Evolutionary conservation across 805 yeast species (phyloP).

Genomic region (Yarrowia porcina): DNA sequence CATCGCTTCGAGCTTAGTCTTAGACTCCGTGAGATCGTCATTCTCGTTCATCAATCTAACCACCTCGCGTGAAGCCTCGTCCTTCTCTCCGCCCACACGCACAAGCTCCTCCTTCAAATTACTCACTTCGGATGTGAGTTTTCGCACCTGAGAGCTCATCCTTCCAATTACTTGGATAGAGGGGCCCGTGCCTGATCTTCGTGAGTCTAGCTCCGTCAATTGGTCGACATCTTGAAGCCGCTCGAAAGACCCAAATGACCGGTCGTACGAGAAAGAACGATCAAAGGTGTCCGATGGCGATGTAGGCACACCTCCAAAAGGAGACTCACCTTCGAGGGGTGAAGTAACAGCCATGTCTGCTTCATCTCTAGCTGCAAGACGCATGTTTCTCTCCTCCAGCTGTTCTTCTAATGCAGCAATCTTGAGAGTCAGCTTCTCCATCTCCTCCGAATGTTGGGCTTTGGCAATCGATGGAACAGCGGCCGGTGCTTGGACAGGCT

Average conservation of each 20-base stretch:
- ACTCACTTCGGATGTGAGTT: constrained; percentile 73
- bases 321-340: not conserved
- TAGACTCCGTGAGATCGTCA: constrained; percentile 43
- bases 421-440: not conserved
- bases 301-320: not conserved
- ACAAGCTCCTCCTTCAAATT: constrained; percentile 62
- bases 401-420: constrained; percentile 8
- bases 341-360: not conserved
- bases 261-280: not conserved
- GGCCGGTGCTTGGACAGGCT: not conserved
- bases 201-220: not conserved
- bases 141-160: constrained; percentile 70
- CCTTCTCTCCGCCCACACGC: constrained; percentile 54
- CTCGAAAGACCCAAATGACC: constrained; percentile 5
- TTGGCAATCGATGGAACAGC: not conserved
- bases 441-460: not conserved
- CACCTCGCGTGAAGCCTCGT: constrained; percentile 65
- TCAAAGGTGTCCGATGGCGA: constrained; percentile 8
- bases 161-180: constrained; percentile 66
- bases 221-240: constrained; percentile 21
- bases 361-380: constrained; percentile 6
- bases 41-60: constrained; percentile 54
- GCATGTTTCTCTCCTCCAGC: constrained; percentile 11
- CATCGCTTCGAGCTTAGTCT: constrained; percentile 40
- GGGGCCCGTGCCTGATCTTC: constrained; percentile 33